Base-by-base conservation (phyloP, 2,329 filamentous ascomycete species). In the Falciphora oryzae region DNA sequence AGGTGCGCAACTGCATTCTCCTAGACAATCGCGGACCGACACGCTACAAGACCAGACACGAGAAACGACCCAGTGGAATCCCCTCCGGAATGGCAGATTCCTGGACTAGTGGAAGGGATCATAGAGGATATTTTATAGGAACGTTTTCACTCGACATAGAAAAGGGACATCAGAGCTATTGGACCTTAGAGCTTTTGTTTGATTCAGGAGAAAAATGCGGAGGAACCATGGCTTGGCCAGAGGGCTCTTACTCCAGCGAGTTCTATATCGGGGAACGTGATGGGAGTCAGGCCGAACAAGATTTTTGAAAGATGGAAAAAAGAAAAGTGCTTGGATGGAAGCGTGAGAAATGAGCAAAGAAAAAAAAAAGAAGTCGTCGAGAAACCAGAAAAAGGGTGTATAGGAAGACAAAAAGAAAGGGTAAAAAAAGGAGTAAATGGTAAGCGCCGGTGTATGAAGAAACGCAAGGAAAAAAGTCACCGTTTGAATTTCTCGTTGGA, bases 281-380 rank as follows among this genome's bases (percentile, higher is more conserved):
- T 14, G 13, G 16, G 18, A 11, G n/a, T 53, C 22, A 2, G 6
- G 44, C n/a, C 44, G 44, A 53, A n/a, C 44, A 53, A 25, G 44
- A 25, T 53, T 53, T 53, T 53, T 8, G 22, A n/a, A 50, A 8
- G 38, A 50, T 22, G 71, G 68, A 66, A 66, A 67, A 66, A 65
- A 65, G 44, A 25, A 53, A 53, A 10, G 44, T 50, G 44, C 22
- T 18, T 25, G 18, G 44, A 53, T 25, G 44, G 7, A 53, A 53
- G 22, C 44, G 44, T 53, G 44, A 53, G 44, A 53, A 62, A 59
- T 35, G 44, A 62, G 18, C 32, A 62, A 61, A 58, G 50, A 62
- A 28, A 58, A 29, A 31, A 29, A 27, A 58, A 31, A 29, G 13
- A 58, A 2, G 25, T 62, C 60, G 38, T 62, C 59, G 64, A 64